Conservation (phyloP, 1,284 basidiomycete genomes). For the Limonomyces culmigenus region DNA sequence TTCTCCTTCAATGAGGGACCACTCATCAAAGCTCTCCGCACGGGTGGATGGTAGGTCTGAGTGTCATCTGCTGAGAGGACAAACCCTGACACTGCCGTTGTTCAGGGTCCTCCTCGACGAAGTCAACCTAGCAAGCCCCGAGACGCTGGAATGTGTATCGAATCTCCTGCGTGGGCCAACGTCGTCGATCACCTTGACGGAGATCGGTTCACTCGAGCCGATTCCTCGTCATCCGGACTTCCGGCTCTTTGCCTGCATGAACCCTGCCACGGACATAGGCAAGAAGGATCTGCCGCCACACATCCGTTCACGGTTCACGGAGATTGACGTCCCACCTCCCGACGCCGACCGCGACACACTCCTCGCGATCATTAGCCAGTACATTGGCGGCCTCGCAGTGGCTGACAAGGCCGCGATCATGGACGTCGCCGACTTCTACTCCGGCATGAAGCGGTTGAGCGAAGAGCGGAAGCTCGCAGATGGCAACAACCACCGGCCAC, state of each 20-base stretch:
- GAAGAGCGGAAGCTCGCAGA: slow-evolving; percentile 79
- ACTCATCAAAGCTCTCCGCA: slow-evolving; percentile 78
- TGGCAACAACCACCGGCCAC: slow-evolving; percentile 87
- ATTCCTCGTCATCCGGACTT: slow-evolving; percentile 90
- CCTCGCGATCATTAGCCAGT: slow-evolving; percentile 76
- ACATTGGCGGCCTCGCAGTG: slow-evolving; percentile 73
- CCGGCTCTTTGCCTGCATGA: slow-evolving; percentile 98
- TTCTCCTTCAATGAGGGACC: slow-evolving; percentile 97
- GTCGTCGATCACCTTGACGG: slow-evolving; percentile 85
- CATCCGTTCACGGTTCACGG: slow-evolving; percentile 86
- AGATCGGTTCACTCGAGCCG: slow-evolving; percentile 85
- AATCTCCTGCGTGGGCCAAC: slow-evolving; percentile 73
- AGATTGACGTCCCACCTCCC: slow-evolving; percentile 88
- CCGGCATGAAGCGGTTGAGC: slow-evolving; percentile 67
- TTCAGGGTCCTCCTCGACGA: slow-evolving; percentile 91
- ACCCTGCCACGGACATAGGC: slow-evolving; percentile 96
- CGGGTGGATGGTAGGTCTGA: slow-evolving; percentile 72
- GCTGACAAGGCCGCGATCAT: slow-evolving; percentile 82
- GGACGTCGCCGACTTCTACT: slow-evolving; percentile 88
- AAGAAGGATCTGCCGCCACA: slow-evolving; percentile 92
- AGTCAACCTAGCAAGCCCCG: slow-evolving; percentile 87
- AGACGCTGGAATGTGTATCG: slow-evolving; percentile 89
- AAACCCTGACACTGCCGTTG: slow-evolving; percentile 4
- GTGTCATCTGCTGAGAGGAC: neutral
- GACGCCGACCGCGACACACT: slow-evolving; percentile 88